phyloP scores from a whole-genome alignment of 164 flowering plant species.

The Vitis riparia region DNA sequence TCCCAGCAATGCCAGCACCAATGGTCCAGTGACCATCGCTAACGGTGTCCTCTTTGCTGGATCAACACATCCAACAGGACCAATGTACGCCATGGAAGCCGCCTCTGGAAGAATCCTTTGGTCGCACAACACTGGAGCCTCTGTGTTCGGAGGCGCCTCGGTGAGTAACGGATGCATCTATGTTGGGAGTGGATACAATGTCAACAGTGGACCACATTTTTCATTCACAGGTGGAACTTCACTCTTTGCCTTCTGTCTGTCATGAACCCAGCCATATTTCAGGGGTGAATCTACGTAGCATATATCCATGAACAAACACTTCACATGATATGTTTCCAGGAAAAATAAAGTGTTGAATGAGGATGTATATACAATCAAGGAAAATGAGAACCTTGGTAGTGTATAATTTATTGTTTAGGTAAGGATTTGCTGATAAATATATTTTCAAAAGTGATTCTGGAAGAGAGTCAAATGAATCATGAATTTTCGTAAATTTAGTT shows the following conservation, averaged over 20 bases:
- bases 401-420: no score
- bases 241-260: conserved; percentile 26
- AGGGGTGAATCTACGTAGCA: no score
- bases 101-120: conserved; percentile 35
- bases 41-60: conserved; percentile 45
- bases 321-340: no score
- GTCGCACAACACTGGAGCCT: conserved; percentile 42
- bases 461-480: no score
- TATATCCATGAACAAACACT: no score
- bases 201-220: conserved; percentile 5
- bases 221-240: conserved; percentile 27
- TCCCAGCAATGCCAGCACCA: conserved; percentile 26
- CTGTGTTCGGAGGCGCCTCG: conserved; percentile 36
- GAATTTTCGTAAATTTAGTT: no score
- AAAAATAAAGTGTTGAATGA: no score
- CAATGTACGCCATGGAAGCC: conserved; percentile 39
- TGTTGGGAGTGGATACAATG: conserved; percentile 38
- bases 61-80: conserved; percentile 24
- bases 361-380: no score
- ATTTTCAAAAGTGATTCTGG: no score
- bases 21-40: conserved; percentile 36
- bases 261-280: neutral
- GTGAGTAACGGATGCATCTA: conserved; percentile 40
- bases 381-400: no score
- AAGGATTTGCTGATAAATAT: no score